These are phyloP conservation scores for Solanum chiquidenum DNA, from an alignment of 257 asterid species.

Conservation along the genomic window DNA sequence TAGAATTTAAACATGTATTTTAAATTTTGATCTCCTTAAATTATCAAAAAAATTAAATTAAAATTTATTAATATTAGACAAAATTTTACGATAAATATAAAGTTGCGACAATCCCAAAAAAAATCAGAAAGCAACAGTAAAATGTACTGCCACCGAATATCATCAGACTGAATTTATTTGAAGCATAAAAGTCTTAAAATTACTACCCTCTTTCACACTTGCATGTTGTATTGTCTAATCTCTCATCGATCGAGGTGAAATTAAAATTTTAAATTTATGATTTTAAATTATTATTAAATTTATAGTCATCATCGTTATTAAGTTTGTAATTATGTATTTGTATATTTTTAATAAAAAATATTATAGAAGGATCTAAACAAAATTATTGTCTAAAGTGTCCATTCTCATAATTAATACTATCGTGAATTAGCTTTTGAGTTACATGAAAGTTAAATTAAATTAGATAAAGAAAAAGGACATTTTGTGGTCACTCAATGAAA, in stretches of 20 bases:
- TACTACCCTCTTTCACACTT: background rate
- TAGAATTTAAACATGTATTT: too few species aligned
- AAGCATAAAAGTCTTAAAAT: background rate
- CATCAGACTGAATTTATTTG: background rate
- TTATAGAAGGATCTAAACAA: background rate
- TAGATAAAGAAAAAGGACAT: background rate
- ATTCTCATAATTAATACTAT: too few species aligned
- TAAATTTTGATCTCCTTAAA: too few species aligned
- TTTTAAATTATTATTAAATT: too few species aligned
- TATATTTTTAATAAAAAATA: background rate
- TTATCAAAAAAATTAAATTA: too few species aligned
- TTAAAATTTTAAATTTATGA: rapidly evolving
- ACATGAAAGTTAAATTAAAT: too few species aligned
- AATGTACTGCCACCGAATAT: background rate
- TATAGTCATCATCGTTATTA: background rate
- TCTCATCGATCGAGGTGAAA: rapidly evolving
- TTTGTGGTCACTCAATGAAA: conserved; percentile 10
- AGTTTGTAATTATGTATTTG: background rate
- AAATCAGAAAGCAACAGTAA: background rate
- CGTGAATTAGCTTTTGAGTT: background rate
- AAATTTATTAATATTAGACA: too few species aligned
- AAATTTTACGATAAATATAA: too few species aligned
- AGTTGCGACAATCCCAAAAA: background rate
- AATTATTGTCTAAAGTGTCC: background rate
- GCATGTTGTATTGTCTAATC: background rate